Base-by-base conservation (phyloP, 352 stramenopile species). In the Globisporangium mamillatum region DNA sequence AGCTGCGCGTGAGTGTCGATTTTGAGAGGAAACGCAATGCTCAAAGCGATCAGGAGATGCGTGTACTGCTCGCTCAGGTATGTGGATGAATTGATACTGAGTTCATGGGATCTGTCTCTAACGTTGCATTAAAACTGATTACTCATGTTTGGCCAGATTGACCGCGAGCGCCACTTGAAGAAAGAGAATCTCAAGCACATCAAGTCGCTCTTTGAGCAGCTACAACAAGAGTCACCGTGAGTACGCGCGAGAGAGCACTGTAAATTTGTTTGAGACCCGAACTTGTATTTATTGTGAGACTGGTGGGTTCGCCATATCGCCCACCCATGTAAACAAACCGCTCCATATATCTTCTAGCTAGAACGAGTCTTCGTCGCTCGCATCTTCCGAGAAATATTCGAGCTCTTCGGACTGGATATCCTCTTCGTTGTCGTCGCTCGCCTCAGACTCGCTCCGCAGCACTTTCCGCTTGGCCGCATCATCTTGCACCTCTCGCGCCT, bases 331-430 rank as follows among this genome's bases (percentile, higher is more conserved):
- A 22, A 50, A 50, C 41, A 50, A 50, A 50, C 16, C 29, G 29
- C 29, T 50, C 41, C 16, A 20, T 5, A 18, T n/a, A 48, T 46
- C 14, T 46, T 46, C 38, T 7, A 5, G 29, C 76, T 85, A 95
- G 67, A 95, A 95, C 4, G 84, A 93, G 63, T 94, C 88, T 56
- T 94, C 86, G 27, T 93, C 84, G 57, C 86, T 92, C 0, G 66
- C 84, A 58, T 95, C 82, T 62, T 93, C 86, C 38, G 87, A 93
- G 67, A 95, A 92, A 58, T 94, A 95, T 62, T 92, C 86, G 12
- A 94, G 74, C 38, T 95, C 88, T 68, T 93, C 87, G 0, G 82
- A 91, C 58, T 88, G 68, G 2, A 91, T 72, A 7, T 91, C 81
- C 22, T 95, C 85, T 14, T 90, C 80, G 44, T 78, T 90, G 16